Base-by-base conservation (phyloP, 345 rosid species). In the Ceriops tagal region DNA sequence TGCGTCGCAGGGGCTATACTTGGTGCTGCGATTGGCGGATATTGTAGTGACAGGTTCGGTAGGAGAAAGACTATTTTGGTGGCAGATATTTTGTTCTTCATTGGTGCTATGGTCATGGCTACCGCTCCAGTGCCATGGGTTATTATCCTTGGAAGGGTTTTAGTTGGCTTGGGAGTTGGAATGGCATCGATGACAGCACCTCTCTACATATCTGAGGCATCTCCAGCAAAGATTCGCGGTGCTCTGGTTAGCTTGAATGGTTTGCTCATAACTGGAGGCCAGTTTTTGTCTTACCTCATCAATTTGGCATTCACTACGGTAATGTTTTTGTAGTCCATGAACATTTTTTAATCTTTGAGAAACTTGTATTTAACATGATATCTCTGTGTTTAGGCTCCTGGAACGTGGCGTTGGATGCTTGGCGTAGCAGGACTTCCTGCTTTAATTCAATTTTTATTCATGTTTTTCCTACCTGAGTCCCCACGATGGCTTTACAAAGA, bases 321-420 rank as follows among this genome's bases (percentile, higher is more conserved):
- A 76, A 18, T 3, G 16, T 7, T n/a, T 51, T 0, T 8, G 2
- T 34, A 67, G 64, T 53, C 11, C 18, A 11, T 19, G 15, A 30
- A n/a, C 59, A 11, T 56, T 56, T 56, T 31, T 27, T 3, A 27
- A 8, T 24, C 11, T 24, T 24, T n/a, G 18, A 13, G 6, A 56
- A 21, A 11, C 59, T 13, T 21, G 21, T 16, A 9, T 35, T 3
- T 15, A 8, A 43, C 65, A 62, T 66, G 67, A 56, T 31, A 4
- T 56, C 59, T 10, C 26, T 22, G 15, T 24, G 24, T 22, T 22
- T 76, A 90, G 93, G 81, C 78, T 34, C 81, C 74, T 1, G 90
- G 96, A 39, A 89, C 97, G 1, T 93, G 99, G 97, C 84, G 92
- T 19, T 92, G 99, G 96, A 92, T 93, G 99, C 89, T 92, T 28